Evolutionary conservation across 768 basidiomycete species (phyloP).

Genomic region (Cystobasidium onofrii): DNA sequence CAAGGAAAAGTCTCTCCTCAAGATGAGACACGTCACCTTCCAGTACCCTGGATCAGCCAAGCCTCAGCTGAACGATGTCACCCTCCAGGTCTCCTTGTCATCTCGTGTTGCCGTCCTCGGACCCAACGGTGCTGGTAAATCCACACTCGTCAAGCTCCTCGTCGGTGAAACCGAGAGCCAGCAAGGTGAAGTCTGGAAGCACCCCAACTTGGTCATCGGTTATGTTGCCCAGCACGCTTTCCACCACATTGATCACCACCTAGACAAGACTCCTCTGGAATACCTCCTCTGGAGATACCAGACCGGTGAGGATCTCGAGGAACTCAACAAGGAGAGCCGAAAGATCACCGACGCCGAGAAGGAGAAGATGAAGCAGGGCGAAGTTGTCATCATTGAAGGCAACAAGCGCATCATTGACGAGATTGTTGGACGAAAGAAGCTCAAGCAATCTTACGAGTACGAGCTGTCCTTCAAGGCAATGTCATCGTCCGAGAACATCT

Average conservation of each 20-base stretch:
- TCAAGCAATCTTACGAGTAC: constrained; percentile 92
- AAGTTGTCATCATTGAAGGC: constrained; percentile 85
- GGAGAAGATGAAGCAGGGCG: constrained; percentile 66
- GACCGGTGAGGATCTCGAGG: constrained; percentile 92
- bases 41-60: constrained; percentile 76
- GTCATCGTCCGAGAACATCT: constrained; percentile 85
- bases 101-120: constrained; percentile 98
- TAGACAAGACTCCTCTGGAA: constrained; percentile 91
- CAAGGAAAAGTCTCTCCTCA: constrained; percentile 61
- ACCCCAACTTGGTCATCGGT: constrained; percentile 85
- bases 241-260: constrained; percentile 71
- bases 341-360: constrained; percentile 76
- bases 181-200: constrained; percentile 87
- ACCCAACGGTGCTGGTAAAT: constrained; percentile 98
- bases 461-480: constrained; percentile 50
- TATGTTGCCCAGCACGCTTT: constrained; percentile 98
- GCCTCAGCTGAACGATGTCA: constrained; percentile 82
- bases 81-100: constrained; percentile 83
- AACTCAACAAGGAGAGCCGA: constrained; percentile 81
- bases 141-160: constrained; percentile 85
- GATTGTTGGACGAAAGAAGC: constrained; percentile 65
- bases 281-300: constrained; percentile 99
- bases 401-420: constrained; percentile 81
- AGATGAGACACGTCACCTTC: constrained; percentile 81
- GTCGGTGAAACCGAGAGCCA: constrained; percentile 88